phyloP scores from a whole-genome alignment of 495 filamentous ascomycete genomes.

The Geoglossum glabrum region DNA sequence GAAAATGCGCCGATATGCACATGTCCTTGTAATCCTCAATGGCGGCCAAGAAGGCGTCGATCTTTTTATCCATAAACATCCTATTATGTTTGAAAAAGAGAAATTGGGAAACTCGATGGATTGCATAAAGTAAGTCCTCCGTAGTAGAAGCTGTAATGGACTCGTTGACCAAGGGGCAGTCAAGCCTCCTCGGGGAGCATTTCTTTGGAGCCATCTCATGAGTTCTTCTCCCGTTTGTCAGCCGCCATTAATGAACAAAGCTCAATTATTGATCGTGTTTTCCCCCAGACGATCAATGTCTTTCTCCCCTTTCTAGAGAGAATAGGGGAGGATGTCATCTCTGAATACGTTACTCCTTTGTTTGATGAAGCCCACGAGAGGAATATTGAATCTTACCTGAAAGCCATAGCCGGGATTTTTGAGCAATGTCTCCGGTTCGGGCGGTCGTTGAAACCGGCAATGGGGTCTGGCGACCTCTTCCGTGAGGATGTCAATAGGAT shows the following conservation, averaged over 20 bases:
- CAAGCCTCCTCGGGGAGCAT: slow-evolving; percentile 30
- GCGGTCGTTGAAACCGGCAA: slow-evolving; percentile 42
- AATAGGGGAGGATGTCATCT: slow-evolving; percentile 64
- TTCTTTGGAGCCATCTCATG: slow-evolving; percentile 53
- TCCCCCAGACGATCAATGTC: slow-evolving; percentile 55
- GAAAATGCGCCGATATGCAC: slow-evolving; percentile 70
- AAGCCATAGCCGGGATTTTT: slow-evolving; percentile 69
- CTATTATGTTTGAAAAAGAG: slow-evolving; percentile 52
- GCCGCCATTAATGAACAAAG: slow-evolving; percentile 66
- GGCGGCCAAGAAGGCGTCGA: slow-evolving; percentile 62
- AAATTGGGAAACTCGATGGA: slow-evolving; percentile 60
- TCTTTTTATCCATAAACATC: slow-evolving; percentile 70
- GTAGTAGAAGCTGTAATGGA: background rate
- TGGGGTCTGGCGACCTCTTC: slow-evolving; percentile 34
- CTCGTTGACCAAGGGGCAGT: slow-evolving; percentile 10
- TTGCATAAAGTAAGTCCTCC: slow-evolving; percentile 43
- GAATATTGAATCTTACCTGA: slow-evolving; percentile 60
- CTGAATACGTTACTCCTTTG: slow-evolving; percentile 66
- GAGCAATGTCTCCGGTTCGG: slow-evolving; percentile 64
- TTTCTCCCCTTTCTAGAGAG: slow-evolving; percentile 62
- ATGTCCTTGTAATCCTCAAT: slow-evolving; percentile 66
- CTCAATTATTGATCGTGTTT: slow-evolving; percentile 64
- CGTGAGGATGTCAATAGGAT: slow-evolving; percentile 34
- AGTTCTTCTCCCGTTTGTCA: slow-evolving; percentile 58
- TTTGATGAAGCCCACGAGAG: slow-evolving; percentile 76